Evolutionary conservation across 2,329 filamentous ascomycete genomes (phyloP).

Genomic region (Fonsecaea monophora): DNA sequence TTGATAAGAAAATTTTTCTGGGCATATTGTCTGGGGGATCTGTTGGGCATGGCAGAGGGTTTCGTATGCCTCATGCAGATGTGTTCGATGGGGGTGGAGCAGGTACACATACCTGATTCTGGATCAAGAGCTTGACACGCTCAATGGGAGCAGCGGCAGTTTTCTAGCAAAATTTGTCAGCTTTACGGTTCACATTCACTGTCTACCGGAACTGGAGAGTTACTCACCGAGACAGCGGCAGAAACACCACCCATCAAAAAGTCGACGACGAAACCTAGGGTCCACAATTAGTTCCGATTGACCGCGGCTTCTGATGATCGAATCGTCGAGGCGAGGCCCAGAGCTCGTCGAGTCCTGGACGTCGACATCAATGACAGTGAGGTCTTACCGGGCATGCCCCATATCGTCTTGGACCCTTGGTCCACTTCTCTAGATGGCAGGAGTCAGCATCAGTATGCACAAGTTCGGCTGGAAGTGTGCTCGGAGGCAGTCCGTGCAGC

Average conservation of each 20-base stretch:
- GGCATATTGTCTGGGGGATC: conserved; percentile 5
- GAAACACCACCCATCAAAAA: conserved; percentile 99
- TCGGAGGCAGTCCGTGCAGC: conserved; percentile 12
- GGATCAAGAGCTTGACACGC: conserved; percentile 99
- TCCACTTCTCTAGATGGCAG: conserved; percentile 47
- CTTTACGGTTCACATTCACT: conserved; percentile 3
- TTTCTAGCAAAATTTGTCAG: conserved; percentile 61
- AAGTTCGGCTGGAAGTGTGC: background rate
- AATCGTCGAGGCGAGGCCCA: conserved; percentile 5
- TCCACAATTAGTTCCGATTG: conserved; percentile 22
- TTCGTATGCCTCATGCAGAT: background rate
- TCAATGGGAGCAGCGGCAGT: conserved; percentile 99
- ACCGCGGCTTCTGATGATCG: background rate
- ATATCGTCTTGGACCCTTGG: conserved; percentile 61
- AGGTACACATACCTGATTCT: conserved; percentile 88
- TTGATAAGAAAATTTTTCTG: conserved; percentile 25
- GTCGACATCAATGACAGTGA: conserved; percentile 9
- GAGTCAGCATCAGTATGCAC: conserved; percentile 1
- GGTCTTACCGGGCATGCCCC: conserved; percentile 45
- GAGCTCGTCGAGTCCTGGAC: conserved; percentile 8
- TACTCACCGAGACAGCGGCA: conserved; percentile 82
- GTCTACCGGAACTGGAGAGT: background rate
- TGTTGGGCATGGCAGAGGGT: conserved; percentile 6
- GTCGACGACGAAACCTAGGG: conserved; percentile 84
- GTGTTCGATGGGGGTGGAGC: conserved; percentile 3